These are phyloP conservation scores for Wolfiporia cocos DNA, from an alignment of 1,284 basidiomycete species.

Conservation along the genomic window DNA sequence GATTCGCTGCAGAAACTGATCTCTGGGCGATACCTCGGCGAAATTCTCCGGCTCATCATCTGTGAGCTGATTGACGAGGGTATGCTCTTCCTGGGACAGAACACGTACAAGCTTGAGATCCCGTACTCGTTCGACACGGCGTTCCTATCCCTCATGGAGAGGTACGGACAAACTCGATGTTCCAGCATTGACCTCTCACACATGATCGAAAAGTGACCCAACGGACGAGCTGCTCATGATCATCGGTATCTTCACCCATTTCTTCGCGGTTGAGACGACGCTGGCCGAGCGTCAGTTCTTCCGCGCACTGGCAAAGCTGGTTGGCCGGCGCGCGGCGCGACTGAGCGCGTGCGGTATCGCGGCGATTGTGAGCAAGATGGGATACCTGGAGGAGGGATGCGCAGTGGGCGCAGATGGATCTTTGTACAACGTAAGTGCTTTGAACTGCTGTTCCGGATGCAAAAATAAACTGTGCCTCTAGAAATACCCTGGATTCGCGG, in stretches of 20 bases:
- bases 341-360: slow-evolving; percentile 92
- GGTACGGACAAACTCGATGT: slow-evolving; percentile 47
- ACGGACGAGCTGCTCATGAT: slow-evolving; percentile 98
- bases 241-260: slow-evolving; percentile 95
- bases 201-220: slow-evolving; percentile 84
- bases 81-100: slow-evolving; percentile 94
- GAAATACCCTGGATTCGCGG: slow-evolving; percentile 95
- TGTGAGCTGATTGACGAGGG: slow-evolving; percentile 97
- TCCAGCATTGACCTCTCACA: too few relatives aligned
- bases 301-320: slow-evolving; percentile 84
- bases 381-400: slow-evolving; percentile 85
- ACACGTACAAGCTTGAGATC: slow-evolving; percentile 95
- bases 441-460: not conserved
- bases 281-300: slow-evolving; percentile 94
- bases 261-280: slow-evolving; percentile 92
- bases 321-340: slow-evolving; percentile 85
- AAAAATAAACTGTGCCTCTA: slow-evolving; percentile 23
- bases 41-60: slow-evolving; percentile 90
- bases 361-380: slow-evolving; percentile 90
- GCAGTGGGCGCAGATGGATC: slow-evolving; percentile 89
- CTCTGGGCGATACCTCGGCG: slow-evolving; percentile 95
- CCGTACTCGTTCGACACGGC: slow-evolving; percentile 94
- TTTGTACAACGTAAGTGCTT: slow-evolving; percentile 76
- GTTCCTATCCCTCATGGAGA: slow-evolving; percentile 95
- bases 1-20: slow-evolving; percentile 81